Base-by-base conservation (phyloP, 2,329 filamentous ascomycete species). In the Leptographium radiaticola region DNA sequence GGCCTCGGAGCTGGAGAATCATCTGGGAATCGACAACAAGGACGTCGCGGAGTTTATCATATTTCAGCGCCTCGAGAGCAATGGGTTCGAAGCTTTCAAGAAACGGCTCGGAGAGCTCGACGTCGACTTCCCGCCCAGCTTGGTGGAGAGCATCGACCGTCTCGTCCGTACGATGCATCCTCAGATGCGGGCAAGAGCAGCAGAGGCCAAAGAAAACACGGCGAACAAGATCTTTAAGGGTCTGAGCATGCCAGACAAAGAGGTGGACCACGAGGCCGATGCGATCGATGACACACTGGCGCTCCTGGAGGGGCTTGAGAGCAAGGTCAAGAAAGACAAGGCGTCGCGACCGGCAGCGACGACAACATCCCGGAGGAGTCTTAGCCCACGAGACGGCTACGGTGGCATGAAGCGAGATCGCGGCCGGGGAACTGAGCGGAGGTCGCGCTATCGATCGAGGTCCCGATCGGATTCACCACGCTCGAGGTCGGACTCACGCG, bases 11-110 rank as follows among this genome's bases (percentile, higher is more conserved):
- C 77, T 98, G 52, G 86, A 95, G 63, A 98, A 98, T 65, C 88
- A 98, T 70, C 71, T 97, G 56, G 89, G 90, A 54, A 82, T 96
- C 62, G 86, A 80, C 66, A 90, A 98, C 71, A 96, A 95, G 70
- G 95, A 89, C 6, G 81, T 98, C 31, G 90, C 93, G 61, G 93
- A 98, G 69, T 98, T 95, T 66, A 82, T 98, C 63, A 95, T 98
- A 65, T 87, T 87, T 57, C 86, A 95, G 66, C 88, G 95, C 62
- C 70, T 85, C 66, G 80, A 90, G 76, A 86, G 83, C 71, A 76
- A 75, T 51, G 78, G 77, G 33, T 74, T 87, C 54, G 69, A 76
- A 52, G 83, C 86, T 33, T 98, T 97, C 72, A 86, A 86, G 71
- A 73, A 61, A 60, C 81, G 81, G 64, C 76, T 97, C 60, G 80